These are phyloP conservation scores for Quercus engelmannii DNA, from an alignment of 306 rosid genomes.

Conservation along the genomic window DNA sequence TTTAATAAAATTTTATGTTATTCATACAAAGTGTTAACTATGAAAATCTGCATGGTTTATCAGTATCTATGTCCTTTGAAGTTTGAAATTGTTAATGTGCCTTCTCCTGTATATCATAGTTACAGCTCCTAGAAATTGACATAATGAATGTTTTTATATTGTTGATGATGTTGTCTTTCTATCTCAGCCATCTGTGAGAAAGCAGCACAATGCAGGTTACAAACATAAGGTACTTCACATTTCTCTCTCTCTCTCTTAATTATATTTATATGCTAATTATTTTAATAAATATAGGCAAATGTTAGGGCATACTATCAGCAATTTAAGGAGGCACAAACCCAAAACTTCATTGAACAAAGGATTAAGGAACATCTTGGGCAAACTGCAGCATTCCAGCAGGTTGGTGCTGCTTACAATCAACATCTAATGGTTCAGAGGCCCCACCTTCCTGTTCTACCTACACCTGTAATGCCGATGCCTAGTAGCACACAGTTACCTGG, in stretches of 20 bases:
- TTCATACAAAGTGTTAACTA: no score
- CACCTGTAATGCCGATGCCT: slow-evolving; percentile 42
- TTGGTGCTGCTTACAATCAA: slow-evolving; percentile 85
- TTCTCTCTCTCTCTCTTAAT: neutral
- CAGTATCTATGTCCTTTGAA: no score
- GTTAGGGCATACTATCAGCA: no score
- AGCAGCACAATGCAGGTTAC: slow-evolving; percentile 98
- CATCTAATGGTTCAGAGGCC: slow-evolving; percentile 75
- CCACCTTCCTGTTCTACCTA: slow-evolving; percentile 68
- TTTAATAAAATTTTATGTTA: no score
- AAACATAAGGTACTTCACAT: slow-evolving; percentile 6
- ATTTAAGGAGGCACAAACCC: no score
- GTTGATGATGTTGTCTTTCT: slow-evolving; percentile 14
- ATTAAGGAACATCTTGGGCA: slow-evolving; percentile 97
- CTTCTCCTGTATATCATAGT: neutral
- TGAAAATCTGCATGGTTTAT: no score
- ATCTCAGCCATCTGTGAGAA: slow-evolving; percentile 93
- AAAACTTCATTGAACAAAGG: slow-evolving; percentile 83
- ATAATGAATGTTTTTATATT: neutral
- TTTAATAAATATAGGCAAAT: no score
- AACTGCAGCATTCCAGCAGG: slow-evolving; percentile 85
- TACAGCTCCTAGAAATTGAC: neutral
- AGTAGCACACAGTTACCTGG: slow-evolving; percentile 32
- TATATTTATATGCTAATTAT: no score
- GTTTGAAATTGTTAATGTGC: no score